Conservation (phyloP, 2,329 filamentous ascomycete genomes). For the Neonectria hederae region DNA sequence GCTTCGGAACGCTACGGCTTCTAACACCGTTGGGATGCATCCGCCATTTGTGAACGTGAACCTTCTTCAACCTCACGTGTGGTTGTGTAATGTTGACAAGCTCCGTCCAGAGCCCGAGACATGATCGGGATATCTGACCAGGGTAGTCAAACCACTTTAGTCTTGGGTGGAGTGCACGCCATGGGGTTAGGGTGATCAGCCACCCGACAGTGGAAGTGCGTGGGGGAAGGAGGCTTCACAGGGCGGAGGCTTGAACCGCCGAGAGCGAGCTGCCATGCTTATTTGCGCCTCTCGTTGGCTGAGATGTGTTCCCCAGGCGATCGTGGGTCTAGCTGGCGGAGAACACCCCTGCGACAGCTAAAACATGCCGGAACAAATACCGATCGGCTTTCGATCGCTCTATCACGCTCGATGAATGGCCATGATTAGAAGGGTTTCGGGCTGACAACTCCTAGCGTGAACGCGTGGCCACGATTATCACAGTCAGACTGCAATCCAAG, state of each 20-base stretch:
- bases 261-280: conserved; percentile 26
- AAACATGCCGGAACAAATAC: conserved; percentile 1
- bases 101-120: conserved; percentile 37
- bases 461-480: neutral
- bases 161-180: conserved; percentile 27
- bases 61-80: conserved; percentile 41
- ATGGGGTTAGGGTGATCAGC: conserved; percentile 28
- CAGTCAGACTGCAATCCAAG: conserved; percentile 23
- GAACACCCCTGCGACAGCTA: conserved; percentile 9
- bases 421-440: neutral
- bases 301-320: conserved; percentile 33
- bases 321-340: conserved; percentile 20
- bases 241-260: conserved; percentile 35
- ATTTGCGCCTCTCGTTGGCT: conserved; percentile 31
- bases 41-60: conserved; percentile 40
- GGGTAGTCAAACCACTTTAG: conserved; percentile 33
- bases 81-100: conserved; percentile 35
- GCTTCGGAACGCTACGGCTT: conserved; percentile 31
- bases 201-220: conserved; percentile 30
- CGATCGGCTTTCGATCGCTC: conserved; percentile 2
- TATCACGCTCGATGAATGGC: neutral
- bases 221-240: conserved; percentile 32
- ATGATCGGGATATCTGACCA: conserved; percentile 36
- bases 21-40: conserved; percentile 38
- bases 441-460: neutral